These are phyloP conservation scores for Thuidium tamariscinum DNA, from an alignment of 225 moss, liverwort and hornwort genomes.

Conservation along the genomic window DNA sequence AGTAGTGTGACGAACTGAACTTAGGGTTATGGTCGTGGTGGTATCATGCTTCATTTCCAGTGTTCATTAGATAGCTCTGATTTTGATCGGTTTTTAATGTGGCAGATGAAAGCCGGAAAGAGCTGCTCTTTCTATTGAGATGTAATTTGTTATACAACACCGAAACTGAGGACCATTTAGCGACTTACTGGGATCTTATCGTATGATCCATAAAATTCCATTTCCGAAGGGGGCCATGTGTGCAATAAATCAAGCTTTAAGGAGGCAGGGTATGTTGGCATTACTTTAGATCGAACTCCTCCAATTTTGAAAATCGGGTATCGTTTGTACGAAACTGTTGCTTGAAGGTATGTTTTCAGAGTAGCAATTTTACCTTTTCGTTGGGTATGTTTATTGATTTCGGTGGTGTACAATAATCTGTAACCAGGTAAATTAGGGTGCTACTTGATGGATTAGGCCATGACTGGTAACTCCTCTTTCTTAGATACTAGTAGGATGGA, in stretches of 20 bases:
- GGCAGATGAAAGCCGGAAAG: conserved; percentile 13
- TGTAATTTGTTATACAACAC: conserved; percentile 15
- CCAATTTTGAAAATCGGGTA: conserved; percentile 16
- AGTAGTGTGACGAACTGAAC: not conserved
- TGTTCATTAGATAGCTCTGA: not conserved
- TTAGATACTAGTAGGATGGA: conserved; percentile 13
- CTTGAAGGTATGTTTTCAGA: conserved; percentile 20
- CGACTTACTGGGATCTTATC: not conserved
- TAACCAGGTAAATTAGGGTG: conserved; percentile 16
- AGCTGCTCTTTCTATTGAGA: conserved; percentile 12
- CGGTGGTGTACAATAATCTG: conserved; percentile 29
- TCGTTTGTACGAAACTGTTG: not conserved
- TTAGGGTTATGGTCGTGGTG: not conserved
- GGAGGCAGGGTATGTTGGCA: conserved; percentile 7
- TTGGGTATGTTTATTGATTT: conserved; percentile 12
- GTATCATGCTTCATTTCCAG: not conserved
- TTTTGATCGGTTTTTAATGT: not conserved
- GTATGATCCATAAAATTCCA: not conserved
- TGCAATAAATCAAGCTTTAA: conserved; percentile 11
- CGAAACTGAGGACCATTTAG: conserved; percentile 19
- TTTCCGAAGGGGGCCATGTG: not conserved
- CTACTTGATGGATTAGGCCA: not conserved
- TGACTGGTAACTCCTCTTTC: not conserved
- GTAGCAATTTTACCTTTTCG: conserved; percentile 6
- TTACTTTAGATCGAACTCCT: conserved; percentile 4